Evolutionary conservation across 495 filamentous ascomycete species (phyloP).

Genomic region (Lichina pygmaea): DNA sequence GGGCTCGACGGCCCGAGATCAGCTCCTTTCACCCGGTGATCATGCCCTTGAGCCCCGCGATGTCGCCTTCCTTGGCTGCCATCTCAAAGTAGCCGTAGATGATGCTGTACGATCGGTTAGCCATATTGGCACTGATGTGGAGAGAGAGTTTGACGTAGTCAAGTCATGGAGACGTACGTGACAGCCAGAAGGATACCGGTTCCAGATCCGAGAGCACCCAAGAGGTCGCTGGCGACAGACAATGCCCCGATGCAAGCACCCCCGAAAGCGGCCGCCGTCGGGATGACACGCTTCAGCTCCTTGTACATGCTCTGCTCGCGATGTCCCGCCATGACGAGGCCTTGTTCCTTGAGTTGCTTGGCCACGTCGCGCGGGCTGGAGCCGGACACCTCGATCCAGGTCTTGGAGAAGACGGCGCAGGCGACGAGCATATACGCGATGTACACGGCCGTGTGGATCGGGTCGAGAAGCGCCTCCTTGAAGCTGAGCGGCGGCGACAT

Average conservation of each 20-base stretch:
- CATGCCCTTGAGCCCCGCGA: slow-evolving; percentile 75
- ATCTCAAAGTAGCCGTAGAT: slow-evolving; percentile 99
- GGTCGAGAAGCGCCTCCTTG: slow-evolving; percentile 84
- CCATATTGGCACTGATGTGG: background rate
- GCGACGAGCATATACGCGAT: slow-evolving; percentile 91
- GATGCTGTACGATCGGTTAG: slow-evolving; percentile 28
- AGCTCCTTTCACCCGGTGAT: slow-evolving; percentile 17
- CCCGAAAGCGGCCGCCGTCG: slow-evolving; percentile 92
- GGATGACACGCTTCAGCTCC: slow-evolving; percentile 97
- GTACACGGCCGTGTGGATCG: slow-evolving; percentile 88
- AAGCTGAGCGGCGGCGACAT: slow-evolving; percentile 98
- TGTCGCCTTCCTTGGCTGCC: slow-evolving; percentile 91
- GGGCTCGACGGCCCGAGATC: background rate
- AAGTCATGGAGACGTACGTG: slow-evolving; percentile 63
- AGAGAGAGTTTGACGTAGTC: too few species aligned
- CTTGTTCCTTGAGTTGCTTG: slow-evolving; percentile 99
- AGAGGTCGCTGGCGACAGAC: slow-evolving; percentile 80
- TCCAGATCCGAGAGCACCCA: slow-evolving; percentile 87
- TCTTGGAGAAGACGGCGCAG: slow-evolving; percentile 98
- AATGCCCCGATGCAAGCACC: slow-evolving; percentile 97
- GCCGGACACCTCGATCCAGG: slow-evolving; percentile 98
- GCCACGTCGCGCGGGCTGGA: slow-evolving; percentile 93
- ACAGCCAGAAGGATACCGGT: slow-evolving; percentile 96
- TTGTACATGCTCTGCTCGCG: slow-evolving; percentile 99
- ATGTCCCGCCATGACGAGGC: slow-evolving; percentile 97